A percentile compares a stretch with the other conserved stretches of the same genome.
Conservation (phyloP, 1,284 basidiomycete species). For the Coriolopsis trogii region DNA sequence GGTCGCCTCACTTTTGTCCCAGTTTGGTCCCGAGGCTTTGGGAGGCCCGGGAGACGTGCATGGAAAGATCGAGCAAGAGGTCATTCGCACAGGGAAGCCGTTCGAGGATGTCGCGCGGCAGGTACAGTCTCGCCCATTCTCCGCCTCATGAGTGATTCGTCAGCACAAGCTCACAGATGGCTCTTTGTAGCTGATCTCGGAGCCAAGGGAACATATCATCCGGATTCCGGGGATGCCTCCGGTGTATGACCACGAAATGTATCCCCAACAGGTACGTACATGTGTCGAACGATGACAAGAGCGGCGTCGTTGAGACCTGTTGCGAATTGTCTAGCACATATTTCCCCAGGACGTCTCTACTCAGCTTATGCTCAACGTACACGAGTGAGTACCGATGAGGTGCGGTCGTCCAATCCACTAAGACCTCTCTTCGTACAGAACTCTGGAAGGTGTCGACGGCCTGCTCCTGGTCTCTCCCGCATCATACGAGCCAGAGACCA, state of each 20-base stretch:
- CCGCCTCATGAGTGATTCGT: not conserved
- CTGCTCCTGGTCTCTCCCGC: conserved; percentile 16
- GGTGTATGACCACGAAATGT: too few species aligned
- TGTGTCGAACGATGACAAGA: too few species aligned
- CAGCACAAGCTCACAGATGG: too few species aligned
- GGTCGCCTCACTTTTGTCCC: conserved; percentile 9
- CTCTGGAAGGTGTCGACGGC: conserved; percentile 13
- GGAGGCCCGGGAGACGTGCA: conserved; percentile 23
- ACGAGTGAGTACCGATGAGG: conserved; percentile 11
- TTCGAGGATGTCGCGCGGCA: conserved; percentile 18
- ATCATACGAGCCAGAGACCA: conserved; percentile 23
- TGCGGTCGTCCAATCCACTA: not conserved
- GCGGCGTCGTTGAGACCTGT: too few species aligned
- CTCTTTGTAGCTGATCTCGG: too few species aligned
- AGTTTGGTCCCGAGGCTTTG: conserved; percentile 15
- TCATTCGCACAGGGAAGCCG: conserved; percentile 4
- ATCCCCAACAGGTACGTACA: too few species aligned
- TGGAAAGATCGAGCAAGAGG: conserved; percentile 16
- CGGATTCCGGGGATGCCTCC: too few species aligned
- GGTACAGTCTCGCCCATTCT: not conserved
- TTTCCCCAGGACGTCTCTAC: too few species aligned
- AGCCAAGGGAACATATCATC: too few species aligned
- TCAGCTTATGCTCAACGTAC: conserved; percentile 3
- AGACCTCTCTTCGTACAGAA: conserved; percentile 7
- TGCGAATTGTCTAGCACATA: too few species aligned